Base-by-base conservation (phyloP, 495 filamentous ascomycete species). In the Peziza echinospora region DNA sequence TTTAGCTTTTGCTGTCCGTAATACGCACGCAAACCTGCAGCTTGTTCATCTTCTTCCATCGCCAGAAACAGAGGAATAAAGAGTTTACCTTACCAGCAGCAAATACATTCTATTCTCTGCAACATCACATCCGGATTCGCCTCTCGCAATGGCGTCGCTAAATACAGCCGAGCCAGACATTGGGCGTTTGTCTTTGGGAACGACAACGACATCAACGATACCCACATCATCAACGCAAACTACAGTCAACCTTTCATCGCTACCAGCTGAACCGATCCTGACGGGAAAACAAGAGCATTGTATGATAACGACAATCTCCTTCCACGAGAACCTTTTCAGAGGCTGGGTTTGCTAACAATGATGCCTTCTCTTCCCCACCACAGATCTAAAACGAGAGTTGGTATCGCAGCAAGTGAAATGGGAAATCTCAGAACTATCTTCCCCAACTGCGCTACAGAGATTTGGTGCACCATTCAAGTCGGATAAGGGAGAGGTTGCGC, bases 241-340 rank as follows among this genome's bases (percentile, higher is more conserved):
- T 37, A 37, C 30, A 37, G 30, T 11, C 30, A 37, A 37, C 30
- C 30, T 37, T n/a, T n/a, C n/a, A n/a, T 3, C 6, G 30, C 6
- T 37, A 17, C 19, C 30, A 17, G 30, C 30, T 37, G 19, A 7
- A 7, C 43, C 43, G 19, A 23, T 78, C 49, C 64, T 97, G 51
- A 93, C 85, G 2, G 89, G 89, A 47, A 96, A 93, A 64, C 91
- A 97, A 71, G 89, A 97, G 63, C 91, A 97, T 60, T 97, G 86
- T 94, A 62, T 48, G 77, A 63, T 41, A 25, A 24, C 45, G 6
- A 22, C 17, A 11, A 13, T 25, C 25, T 26, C 21, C 22, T 24
- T 41, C 45, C 30, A 6, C 21, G 10, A 26, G 10, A 45, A 46
- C 45, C 8, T 50, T 26, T 30, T 44, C 17, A 21, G 3, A 21